These are phyloP conservation scores for Stephania cephalantha DNA, from an alignment of 164 flowering plant species.

Conservation along the genomic window DNA sequence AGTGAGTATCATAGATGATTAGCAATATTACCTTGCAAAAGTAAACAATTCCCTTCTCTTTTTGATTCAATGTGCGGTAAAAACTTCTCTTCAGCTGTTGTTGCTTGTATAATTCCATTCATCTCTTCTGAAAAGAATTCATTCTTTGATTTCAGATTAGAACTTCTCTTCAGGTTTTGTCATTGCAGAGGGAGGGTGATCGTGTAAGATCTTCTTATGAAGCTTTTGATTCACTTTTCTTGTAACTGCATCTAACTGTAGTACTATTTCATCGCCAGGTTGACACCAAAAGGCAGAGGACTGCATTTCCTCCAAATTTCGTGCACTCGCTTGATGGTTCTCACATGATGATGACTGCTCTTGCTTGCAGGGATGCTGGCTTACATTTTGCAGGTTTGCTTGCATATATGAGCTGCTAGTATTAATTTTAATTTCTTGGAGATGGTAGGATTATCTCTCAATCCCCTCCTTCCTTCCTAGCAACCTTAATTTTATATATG, in stretches of 20 bases:
- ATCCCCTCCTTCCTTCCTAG: too few species aligned
- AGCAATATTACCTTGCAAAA: not conserved
- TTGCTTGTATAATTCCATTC: not conserved
- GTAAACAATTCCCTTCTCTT: not conserved
- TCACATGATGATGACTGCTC: slow-evolving; percentile 99
- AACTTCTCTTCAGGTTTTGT: slow-evolving; percentile 90
- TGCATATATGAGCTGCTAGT: not conserved
- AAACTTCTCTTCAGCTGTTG: too few species aligned
- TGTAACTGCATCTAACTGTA: not conserved
- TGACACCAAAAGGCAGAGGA: slow-evolving; percentile 65
- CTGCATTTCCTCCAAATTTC: slow-evolving; percentile 95
- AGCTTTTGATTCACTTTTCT: not conserved
- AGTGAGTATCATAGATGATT: slow-evolving; percentile 39
- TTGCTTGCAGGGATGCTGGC: slow-evolving; percentile 82
- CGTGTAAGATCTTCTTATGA: slow-evolving; percentile 26
- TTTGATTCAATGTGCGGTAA: not conserved
- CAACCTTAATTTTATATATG: too few species aligned
- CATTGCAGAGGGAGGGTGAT: slow-evolving; percentile 58
- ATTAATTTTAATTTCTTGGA: not conserved
- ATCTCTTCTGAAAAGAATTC: not conserved
- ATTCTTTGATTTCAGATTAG: slow-evolving; percentile 47
- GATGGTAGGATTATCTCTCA: too few species aligned
- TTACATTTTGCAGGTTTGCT: slow-evolving; percentile 84
- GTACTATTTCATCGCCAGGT: slow-evolving; percentile 37
- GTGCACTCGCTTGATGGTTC: slow-evolving; percentile 96